phyloP scores from a whole-genome alignment of 2,329 filamentous ascomycete genomes.

The Neofusicoccum sp. region DNA sequence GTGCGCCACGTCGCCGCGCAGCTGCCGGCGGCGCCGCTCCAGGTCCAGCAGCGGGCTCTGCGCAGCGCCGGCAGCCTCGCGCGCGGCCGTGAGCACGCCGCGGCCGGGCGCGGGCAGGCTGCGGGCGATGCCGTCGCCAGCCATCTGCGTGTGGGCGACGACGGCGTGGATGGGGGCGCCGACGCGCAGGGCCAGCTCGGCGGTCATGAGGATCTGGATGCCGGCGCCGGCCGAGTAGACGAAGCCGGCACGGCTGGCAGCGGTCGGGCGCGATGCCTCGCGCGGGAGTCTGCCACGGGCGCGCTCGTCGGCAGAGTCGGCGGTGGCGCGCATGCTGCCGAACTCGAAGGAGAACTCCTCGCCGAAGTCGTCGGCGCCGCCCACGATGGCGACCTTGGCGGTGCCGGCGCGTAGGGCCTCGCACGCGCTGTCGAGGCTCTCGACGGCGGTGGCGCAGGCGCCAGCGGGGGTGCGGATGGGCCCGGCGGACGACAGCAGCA shows the following conservation, averaged over 20 bases:
- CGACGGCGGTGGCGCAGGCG: constrained; percentile 43
- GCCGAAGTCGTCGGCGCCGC: constrained; percentile 40
- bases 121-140: constrained; percentile 38
- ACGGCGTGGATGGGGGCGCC: constrained; percentile 41
- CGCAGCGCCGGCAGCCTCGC: constrained; percentile 25
- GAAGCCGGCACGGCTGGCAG: constrained; percentile 39
- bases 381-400: constrained; percentile 38
- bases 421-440: constrained; percentile 40
- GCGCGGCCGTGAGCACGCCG: constrained; percentile 38
- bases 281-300: constrained; percentile 29
- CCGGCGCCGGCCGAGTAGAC: constrained; percentile 43
- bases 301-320: constrained; percentile 33
- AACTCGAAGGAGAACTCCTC: constrained; percentile 36
- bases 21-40: constrained; percentile 30
- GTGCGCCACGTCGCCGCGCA: constrained; percentile 25
- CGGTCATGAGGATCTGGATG: constrained; percentile 39
- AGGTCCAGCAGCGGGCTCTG: constrained; percentile 32
- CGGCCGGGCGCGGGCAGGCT: constrained; percentile 45
- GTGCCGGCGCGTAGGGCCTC: constrained; percentile 37
- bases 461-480: constrained; percentile 42
- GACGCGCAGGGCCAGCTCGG: constrained; percentile 39
- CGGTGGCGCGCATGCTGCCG: constrained; percentile 43
- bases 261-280: constrained; percentile 41
- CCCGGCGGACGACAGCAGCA: constrained; percentile 39
- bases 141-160: constrained; percentile 37